Base-by-base conservation (phyloP, 768 basidiomycete species). In the Lactarius akahatsu region DNA sequence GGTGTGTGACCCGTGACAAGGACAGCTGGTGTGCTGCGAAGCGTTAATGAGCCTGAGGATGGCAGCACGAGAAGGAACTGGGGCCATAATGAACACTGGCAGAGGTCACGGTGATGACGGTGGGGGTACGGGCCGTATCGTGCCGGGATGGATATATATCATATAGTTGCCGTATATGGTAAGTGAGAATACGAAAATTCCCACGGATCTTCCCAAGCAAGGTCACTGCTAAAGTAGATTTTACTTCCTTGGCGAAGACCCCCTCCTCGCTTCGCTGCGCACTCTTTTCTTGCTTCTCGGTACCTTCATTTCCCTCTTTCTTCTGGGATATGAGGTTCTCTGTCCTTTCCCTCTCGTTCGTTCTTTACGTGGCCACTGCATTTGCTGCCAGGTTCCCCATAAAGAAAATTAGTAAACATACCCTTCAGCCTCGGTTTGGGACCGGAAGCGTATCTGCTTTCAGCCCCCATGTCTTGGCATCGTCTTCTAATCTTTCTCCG, bases 11-110 rank as follows among this genome's bases (percentile, higher is more conserved):
- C 88, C 84, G 78, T 94, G 92, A 73, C 92, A 94, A 5, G 92
- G 92, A 72, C 92, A 94, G 4, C 80, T 75, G 7, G 86, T 82
- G 69, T 91, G 86, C 74, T 91, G 89, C 3, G 88, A 84, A 8
- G 89, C 84, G 71, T 84, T 86, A 67, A 94, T 89, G 71, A 94
- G 86, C 45, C 91, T 88, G 55, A 86, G 74, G 62, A 94, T 90
- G 26, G 85, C 74, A 67, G 76, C 82, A 72, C 88, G 83, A 59
- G 88, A 86, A 68, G 85, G 78, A 8, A 70, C 70, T 54, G 65
- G 69, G 23, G 74, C 61, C 75, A 76, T 76, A 69, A 69, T 60
- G 65, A 59, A 41, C 41, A 34, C n/a, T n/a, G n/a, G n/a, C n/a
- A 61, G 34, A 56, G 8, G 8, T 9, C 30, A 32, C 30, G 30